Percentiles rank a stretch among this genome's conserved stretches.
Conservation (phyloP, 352 stramenopile species). For the Globisporangium parvum region DNA sequence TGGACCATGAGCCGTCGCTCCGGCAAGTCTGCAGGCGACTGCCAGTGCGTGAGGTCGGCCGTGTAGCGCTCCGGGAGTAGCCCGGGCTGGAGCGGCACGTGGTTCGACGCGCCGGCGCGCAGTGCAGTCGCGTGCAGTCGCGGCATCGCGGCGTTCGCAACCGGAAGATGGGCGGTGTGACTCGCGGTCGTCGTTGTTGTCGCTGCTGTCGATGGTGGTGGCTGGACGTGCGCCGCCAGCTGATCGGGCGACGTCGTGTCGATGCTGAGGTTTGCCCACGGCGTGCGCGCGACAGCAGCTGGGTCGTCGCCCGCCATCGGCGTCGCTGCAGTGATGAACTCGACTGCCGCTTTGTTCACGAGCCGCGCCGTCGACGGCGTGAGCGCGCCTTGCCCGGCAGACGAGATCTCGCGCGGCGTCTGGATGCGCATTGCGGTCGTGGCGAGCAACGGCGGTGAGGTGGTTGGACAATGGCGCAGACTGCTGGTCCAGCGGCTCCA, state of each 20-base stretch:
- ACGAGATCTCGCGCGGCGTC: constrained; percentile 69
- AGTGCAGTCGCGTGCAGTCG: constrained; percentile 22
- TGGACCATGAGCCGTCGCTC: constrained; percentile 82
- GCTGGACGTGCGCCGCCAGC: not conserved
- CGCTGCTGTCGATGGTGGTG: constrained; percentile 18
- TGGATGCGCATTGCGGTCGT: not conserved
- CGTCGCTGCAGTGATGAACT: constrained; percentile 16
- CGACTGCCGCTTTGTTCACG: constrained; percentile 36
- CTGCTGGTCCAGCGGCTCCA: not conserved
- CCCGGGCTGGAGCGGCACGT: constrained; percentile 37
- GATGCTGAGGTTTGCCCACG: constrained; percentile 71
- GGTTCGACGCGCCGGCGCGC: constrained; percentile 45
- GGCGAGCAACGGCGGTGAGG: not conserved
- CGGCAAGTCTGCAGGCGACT: constrained; percentile 73
- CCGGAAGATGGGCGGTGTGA: constrained; percentile 3
- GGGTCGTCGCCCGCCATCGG: constrained; percentile 3
- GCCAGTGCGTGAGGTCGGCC: constrained; percentile 72
- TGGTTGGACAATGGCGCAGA: not conserved
- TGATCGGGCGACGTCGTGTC: constrained; percentile 30
- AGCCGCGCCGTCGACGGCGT: constrained; percentile 56
- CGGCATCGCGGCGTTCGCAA: not conserved
- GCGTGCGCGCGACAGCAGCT: constrained; percentile 20
- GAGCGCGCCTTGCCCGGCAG: constrained; percentile 51
- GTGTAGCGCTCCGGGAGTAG: constrained; percentile 74
- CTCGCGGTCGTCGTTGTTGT: constrained; percentile 3